A percentile compares a stretch with the other conserved stretches of the same genome.
phyloP scores from a whole-genome alignment of 768 basidiomycete genomes.

The Saitozyma podzolica region DNA sequence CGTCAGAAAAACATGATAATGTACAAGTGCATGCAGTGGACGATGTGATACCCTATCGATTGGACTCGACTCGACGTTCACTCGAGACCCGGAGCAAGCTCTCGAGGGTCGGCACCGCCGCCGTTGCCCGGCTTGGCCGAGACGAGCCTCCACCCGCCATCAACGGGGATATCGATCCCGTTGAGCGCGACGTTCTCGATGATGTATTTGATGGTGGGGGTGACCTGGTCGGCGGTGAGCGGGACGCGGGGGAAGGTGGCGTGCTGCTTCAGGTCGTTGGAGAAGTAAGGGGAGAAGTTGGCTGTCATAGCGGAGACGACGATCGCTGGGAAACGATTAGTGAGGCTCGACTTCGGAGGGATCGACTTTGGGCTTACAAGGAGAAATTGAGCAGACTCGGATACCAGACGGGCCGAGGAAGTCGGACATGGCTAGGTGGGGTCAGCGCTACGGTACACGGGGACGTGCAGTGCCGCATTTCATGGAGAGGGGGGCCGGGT shows the following conservation, averaged over 20 bases:
- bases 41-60: no score
- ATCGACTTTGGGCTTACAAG: slow-evolving; percentile 30
- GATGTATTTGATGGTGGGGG: slow-evolving; percentile 27
- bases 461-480: not conserved
- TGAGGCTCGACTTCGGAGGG: not conserved
- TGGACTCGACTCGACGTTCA: slow-evolving; percentile 4
- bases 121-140: slow-evolving; percentile 23
- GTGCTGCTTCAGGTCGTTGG: slow-evolving; percentile 28
- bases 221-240: slow-evolving; percentile 29
- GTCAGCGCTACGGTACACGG: not conserved
- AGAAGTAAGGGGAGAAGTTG: slow-evolving; percentile 31
- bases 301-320: slow-evolving; percentile 33
- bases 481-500: no score
- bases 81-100: slow-evolving; percentile 45
- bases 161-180: slow-evolving; percentile 35
- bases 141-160: slow-evolving; percentile 35
- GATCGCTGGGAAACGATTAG: slow-evolving; percentile 12
- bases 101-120: slow-evolving; percentile 33
- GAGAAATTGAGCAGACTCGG: slow-evolving; percentile 43
- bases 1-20: no score
- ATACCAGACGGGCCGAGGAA: slow-evolving; percentile 48
- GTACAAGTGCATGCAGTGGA: no score
- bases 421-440: slow-evolving; percentile 26
- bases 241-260: slow-evolving; percentile 35
- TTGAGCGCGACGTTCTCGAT: slow-evolving; percentile 35